phyloP scores from a whole-genome alignment of 495 filamentous ascomycete genomes.

The Filosporella fistucella region DNA sequence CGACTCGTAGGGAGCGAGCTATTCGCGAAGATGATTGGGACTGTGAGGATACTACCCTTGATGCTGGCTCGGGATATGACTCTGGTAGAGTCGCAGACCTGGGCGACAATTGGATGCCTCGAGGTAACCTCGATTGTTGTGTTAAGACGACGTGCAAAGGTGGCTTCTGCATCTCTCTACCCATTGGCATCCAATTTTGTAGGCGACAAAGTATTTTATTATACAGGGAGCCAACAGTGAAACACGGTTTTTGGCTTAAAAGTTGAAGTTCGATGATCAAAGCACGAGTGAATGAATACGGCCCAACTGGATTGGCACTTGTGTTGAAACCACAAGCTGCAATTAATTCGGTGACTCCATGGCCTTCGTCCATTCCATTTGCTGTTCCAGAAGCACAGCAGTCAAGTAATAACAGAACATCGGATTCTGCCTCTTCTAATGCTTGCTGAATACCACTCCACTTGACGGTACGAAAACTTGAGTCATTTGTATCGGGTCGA shows the following conservation, averaged over 20 bases:
- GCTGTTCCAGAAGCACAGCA: constrained; percentile 48
- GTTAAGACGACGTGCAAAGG: no score
- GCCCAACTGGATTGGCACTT: constrained; percentile 42
- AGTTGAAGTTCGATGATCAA: background rate
- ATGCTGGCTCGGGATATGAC: background rate
- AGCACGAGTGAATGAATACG: constrained; percentile 44
- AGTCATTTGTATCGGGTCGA: no score
- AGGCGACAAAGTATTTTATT: no score
- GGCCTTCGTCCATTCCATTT: constrained; percentile 41
- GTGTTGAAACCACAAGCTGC: constrained; percentile 48
- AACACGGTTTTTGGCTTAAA: no score
- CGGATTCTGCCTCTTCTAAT: constrained; percentile 42
- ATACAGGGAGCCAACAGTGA: no score
- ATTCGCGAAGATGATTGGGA: no score
- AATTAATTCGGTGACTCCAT: constrained; percentile 47
- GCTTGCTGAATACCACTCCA: constrained; percentile 50
- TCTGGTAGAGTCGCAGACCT: no score
- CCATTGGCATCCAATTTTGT: background rate
- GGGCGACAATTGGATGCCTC: no score
- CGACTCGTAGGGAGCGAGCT: no score
- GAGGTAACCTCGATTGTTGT: no score
- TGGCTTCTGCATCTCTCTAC: no score
- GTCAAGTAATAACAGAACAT: constrained; percentile 49
- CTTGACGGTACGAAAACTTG: no score
- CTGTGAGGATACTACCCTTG: background rate